A percentile compares a stretch with the other conserved stretches of the same genome.
Conservation (phyloP, 345 rosid species). For the Euphorbia peplus region DNA sequence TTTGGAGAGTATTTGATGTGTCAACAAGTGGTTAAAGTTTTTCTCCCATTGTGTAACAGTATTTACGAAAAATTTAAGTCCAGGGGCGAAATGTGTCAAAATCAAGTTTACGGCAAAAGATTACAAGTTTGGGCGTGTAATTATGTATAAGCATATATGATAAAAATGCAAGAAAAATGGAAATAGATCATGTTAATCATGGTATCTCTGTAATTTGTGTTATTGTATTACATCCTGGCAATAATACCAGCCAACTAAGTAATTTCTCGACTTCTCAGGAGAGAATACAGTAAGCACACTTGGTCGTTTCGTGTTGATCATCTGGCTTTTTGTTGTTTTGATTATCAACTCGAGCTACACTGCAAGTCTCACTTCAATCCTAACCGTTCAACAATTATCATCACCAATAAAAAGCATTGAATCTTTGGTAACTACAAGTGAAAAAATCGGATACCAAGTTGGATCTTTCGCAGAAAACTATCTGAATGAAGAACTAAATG, state of each 20-base stretch:
- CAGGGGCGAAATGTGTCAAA: no score
- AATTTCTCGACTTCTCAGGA: constrained; percentile 51
- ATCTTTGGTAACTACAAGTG: constrained; percentile 51
- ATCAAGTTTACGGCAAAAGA: no score
- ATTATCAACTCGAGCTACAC: constrained; percentile 91
- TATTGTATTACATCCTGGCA: no score
- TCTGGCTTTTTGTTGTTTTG: constrained; percentile 89
- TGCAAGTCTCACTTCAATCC: constrained; percentile 93
- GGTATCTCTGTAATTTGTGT: no score
- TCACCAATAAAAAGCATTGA: constrained; percentile 88
- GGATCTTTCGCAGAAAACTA: constrained; percentile 84
- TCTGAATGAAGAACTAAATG: constrained; percentile 64
- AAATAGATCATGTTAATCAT: no score
- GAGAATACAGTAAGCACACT: constrained; percentile 81
- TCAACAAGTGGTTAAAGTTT: no score
- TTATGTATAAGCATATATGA: no score
- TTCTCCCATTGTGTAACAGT: no score
- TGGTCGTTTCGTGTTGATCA: constrained; percentile 68
- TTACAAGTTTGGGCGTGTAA: no score
- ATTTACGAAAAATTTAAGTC: no score
- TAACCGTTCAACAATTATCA: constrained; percentile 80
- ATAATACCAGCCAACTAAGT: neutral
- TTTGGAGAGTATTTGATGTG: no score
- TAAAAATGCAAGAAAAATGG: no score
- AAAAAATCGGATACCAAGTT: constrained; percentile 62